Evolutionary conservation across 305 asterid genomes (phyloP).

Genomic region (Fraxinus velutina): DNA sequence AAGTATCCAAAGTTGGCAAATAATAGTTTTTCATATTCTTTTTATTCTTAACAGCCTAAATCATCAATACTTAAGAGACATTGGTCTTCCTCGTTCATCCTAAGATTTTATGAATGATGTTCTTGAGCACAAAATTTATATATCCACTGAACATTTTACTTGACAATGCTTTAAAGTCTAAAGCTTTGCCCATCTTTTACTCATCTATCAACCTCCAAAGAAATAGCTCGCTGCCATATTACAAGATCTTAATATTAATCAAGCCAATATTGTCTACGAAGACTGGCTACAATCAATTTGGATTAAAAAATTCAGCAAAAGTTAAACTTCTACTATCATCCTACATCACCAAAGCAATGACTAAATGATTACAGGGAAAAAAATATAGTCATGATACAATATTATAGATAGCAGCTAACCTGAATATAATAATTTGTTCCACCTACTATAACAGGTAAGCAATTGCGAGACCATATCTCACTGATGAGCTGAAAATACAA

Average conservation of each 20-base stretch:
- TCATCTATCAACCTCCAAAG: neutral
- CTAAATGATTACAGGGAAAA: slow-evolving; percentile 6
- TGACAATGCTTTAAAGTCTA: neutral
- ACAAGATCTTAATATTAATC: neutral
- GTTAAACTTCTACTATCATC: neutral
- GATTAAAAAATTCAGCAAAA: neutral
- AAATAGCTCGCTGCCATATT: neutral
- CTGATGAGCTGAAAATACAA: slow-evolving; percentile 54
- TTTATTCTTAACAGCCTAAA: neutral
- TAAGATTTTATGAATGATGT: neutral
- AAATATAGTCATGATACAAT: neutral
- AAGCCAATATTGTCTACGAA: neutral
- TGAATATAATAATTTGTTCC: slow-evolving; percentile 98
- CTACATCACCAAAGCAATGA: neutral
- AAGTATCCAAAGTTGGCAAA: neutral
- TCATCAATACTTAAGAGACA: neutral
- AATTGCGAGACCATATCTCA: slow-evolving; percentile 69
- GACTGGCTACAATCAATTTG: neutral
- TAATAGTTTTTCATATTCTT: neutral
- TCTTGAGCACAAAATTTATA: neutral
- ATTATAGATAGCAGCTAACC: slow-evolving; percentile 39
- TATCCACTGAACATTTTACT: neutral
- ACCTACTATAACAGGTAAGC: slow-evolving; percentile 90
- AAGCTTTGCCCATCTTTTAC: neutral
- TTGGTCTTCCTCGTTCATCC: neutral